Base-by-base conservation (phyloP, 352 stramenopile genomes). In the Thraustochytrium sp. region DNA sequence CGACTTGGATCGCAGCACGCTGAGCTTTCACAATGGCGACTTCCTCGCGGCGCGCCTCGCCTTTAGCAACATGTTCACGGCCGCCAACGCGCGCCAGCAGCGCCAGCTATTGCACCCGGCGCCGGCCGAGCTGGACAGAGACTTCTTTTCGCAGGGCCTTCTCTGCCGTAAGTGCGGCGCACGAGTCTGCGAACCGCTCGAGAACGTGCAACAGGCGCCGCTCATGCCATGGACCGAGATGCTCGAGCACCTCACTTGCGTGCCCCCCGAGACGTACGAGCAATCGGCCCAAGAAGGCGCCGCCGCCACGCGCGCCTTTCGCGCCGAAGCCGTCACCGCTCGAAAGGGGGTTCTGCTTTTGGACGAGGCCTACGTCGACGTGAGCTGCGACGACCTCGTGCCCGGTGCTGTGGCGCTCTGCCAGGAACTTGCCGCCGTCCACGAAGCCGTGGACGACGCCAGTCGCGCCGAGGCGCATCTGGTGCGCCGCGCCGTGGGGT, bases 211-310 rank as follows among this genome's bases (percentile, higher is more conserved):
- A 18, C 68, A 80, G 38, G n/a, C 68, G 26, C 48, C 48, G 18
- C n/a, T 46, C 46, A 80, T 51, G 68, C 68, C 68, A 2, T 80
- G 68, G 68, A 64, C 44, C 37, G 68, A 80, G 31, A 68, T 80
- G 68, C 68, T 80, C 26, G 68, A 80, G 53, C 68, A 80, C 42
- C 40, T 80, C 0, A 80, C 68, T 0, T 80, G 68, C 26, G 46
- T 80, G 26, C 68, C 68, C 31, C 68, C 68, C 21, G 68, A 80
- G 26, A 18, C 37, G 18, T 80, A 80, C 26, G 18, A 0, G 34
- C n/a, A 31, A 55, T 55, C 48, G n/a, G n/a, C 18, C 18, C 16
- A n/a, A 23, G n/a, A 18, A n/a, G n/a, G 48, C 48, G 48, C 18
- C n/a, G 48, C 48, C n/a, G 31, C 59, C 16, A 26, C 59, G 3